These are phyloP conservation scores for Mortierella sp. DNA, from an alignment of 371 early-diverging fungal genomes.

Conservation along the genomic window DNA sequence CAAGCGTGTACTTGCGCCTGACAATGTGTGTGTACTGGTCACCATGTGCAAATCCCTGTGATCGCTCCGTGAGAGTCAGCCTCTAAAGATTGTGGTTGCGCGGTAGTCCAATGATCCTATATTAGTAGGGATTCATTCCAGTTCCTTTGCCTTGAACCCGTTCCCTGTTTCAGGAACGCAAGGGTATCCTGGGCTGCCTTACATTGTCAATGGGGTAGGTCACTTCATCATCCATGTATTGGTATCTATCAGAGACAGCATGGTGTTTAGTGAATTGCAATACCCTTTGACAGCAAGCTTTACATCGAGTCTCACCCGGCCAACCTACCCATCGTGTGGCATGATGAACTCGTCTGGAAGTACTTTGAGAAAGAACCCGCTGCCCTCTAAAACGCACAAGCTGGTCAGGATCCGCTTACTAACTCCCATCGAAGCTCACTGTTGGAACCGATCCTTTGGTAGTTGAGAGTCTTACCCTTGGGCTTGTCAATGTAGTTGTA, in stretches of 20 bases:
- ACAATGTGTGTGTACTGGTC: slow-evolving; percentile 50
- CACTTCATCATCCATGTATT: slow-evolving; percentile 51
- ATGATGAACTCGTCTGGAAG: slow-evolving; percentile 34
- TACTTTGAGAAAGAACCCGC: slow-evolving; percentile 39
- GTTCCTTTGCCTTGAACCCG: not conserved
- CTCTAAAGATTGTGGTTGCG: slow-evolving; percentile 29
- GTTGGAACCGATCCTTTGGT: not conserved
- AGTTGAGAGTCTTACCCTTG: slow-evolving; percentile 25
- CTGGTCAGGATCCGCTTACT: not conserved
- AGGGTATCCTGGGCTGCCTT: slow-evolving; percentile 7
- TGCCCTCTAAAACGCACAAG: slow-evolving; percentile 26
- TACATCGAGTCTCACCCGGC: not conserved
- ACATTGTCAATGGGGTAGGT: slow-evolving; percentile 32
- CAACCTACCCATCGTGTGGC: slow-evolving; percentile 50
- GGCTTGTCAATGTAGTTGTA: slow-evolving; percentile 50
- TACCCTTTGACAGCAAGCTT: not conserved
- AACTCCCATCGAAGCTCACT: too few species aligned
- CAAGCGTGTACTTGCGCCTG: slow-evolving; percentile 37
- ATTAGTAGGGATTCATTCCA: too few species aligned
- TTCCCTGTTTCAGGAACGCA: not conserved
- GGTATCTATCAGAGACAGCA: slow-evolving; percentile 18
- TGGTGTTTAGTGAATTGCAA: not conserved
- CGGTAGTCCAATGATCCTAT: too few species aligned
- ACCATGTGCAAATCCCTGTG: slow-evolving; percentile 45
- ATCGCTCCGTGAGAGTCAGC: slow-evolving; percentile 36